Evolutionary conservation across 2,329 filamentous ascomycete genomes (phyloP).

Genomic region (Aphanoascus verrucosus): DNA sequence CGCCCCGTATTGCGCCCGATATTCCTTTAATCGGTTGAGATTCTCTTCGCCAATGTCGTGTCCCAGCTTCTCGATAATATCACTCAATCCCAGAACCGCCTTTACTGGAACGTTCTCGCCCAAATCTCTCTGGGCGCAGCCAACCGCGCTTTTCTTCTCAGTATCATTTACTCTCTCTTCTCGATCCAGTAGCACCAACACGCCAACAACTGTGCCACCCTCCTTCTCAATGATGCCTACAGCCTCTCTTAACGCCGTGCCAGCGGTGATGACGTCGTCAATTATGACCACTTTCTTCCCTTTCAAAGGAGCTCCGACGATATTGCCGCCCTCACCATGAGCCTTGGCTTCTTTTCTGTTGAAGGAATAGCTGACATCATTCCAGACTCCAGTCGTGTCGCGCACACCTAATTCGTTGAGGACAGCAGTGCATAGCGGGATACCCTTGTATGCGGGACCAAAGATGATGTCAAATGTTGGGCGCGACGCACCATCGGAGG

Average conservation of each 20-base stretch:
- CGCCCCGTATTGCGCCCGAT: conserved; percentile 45
- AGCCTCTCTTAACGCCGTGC: conserved; percentile 85
- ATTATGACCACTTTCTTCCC: conserved; percentile 82
- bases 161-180: conserved; percentile 52
- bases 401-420: conserved; percentile 64
- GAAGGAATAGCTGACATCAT: conserved; percentile 69
- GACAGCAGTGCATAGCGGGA: conserved; percentile 72
- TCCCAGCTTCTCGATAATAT: conserved; percentile 63
- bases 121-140: conserved; percentile 72
- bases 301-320: conserved; percentile 76
- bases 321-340: conserved; percentile 87
- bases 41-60: conserved; percentile 52
- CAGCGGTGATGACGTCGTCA: conserved; percentile 93
- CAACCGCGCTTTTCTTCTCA: conserved; percentile 64
- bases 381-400: conserved; percentile 52
- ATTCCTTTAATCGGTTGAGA: conserved; percentile 59
- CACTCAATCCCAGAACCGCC: conserved; percentile 65
- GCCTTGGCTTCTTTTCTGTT: conserved; percentile 95
- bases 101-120: conserved; percentile 61
- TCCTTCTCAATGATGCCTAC: conserved; percentile 79
- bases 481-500: conserved; percentile 25
- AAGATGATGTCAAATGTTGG: conserved; percentile 75
- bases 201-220: conserved; percentile 74
- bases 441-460: conserved; percentile 93
- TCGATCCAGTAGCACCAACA: conserved; percentile 78